Base-by-base conservation (phyloP, 2,329 filamentous ascomycete species). In the Paraphaeosphaeria sporulosa region DNA sequence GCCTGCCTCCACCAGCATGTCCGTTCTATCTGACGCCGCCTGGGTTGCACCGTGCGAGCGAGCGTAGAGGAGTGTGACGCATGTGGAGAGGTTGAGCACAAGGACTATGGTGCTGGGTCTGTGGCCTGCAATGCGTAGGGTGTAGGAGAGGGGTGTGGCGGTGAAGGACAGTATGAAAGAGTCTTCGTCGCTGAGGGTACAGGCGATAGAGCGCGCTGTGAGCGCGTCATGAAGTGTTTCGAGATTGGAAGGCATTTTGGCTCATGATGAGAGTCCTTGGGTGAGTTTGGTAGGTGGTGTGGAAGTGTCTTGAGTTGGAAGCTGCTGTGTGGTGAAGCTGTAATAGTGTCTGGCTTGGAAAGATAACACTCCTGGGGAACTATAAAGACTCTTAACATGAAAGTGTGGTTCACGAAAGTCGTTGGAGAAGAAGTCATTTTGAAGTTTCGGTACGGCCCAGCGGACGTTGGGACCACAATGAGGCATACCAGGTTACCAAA, bases 151-250 rank as follows among this genome's bases (percentile, higher is more conserved):
- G 2, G 53, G 53, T 15, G 27, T 6, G 53, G 30, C 12, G 30
- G 27, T 36, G 30, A 55, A 55, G 12, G 19, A 36, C 13, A 55
- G 42, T n/a, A 55, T 55, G 9, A 27, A 25, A 15, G 21, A 25
- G 9, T 10, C 9, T 32, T 55, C 53, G 53, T 43, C 53, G 9
- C 4, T 17, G 12, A 55, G 19, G 13, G 43, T 21, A n/a, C 19
- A 43, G 15, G 30, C 30, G 19, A 55, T 30, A 7, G 7, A 12
- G 30, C 10, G 12, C 42, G 19, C 19, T 7, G 23, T 44, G 19
- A 44, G 42, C 21, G 42, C 9, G 19, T 23, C 19, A 40, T 23
- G 19, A 13, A 55, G 43, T 7, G 53, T 19, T 19, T 6, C 25
- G 27, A 47, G 32, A 19, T 17, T 40, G 3, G 38, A n/a, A n/a